Conservation (phyloP, 345 rosid species). For the Iberis pinnata region DNA sequence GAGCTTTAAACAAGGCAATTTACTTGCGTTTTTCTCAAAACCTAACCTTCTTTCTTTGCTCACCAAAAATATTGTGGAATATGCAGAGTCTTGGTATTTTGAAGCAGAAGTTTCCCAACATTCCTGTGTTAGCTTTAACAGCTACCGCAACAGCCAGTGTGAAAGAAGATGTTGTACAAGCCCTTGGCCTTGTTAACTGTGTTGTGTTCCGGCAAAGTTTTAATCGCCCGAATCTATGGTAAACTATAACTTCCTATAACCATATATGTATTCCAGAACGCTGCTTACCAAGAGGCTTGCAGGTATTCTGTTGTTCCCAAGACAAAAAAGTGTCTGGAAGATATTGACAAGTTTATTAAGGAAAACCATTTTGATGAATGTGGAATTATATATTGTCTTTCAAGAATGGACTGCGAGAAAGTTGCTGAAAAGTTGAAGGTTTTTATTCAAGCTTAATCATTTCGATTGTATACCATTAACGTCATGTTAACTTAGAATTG, state of each 20-base stretch:
- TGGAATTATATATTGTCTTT: conserved; percentile 96
- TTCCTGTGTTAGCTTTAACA: conserved; percentile 92
- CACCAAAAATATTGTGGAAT: conserved; percentile 16
- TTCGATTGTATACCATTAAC: conserved; percentile 8
- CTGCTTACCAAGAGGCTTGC: conserved; percentile 34
- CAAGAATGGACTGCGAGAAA: conserved; percentile 97
- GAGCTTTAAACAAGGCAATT: conserved; percentile 15
- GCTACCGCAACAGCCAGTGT: conserved; percentile 99
- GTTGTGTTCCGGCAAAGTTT: conserved; percentile 94
- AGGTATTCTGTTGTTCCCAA: conserved; percentile 86
- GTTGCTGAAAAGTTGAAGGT: conserved; percentile 91
- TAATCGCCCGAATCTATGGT: conserved; percentile 91
- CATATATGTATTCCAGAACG: conserved; percentile 17
- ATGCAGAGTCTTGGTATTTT: conserved; percentile 89
- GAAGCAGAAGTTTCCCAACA: conserved; percentile 81
- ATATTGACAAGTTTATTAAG: conserved; percentile 82
- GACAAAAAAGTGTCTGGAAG: conserved; percentile 84
- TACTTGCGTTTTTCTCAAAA: conserved; percentile 1
- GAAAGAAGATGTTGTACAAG: conserved; percentile 98
- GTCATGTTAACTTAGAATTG: conserved; percentile 6
- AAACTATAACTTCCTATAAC: conserved; percentile 20
- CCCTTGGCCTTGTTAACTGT: conserved; percentile 95
- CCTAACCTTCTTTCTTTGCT: conserved; percentile 21
- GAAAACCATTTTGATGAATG: conserved; percentile 92
- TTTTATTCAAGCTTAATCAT: conserved; percentile 12